Percentiles rank a stretch among this genome's conserved stretches.
phyloP scores from a whole-genome alignment of 768 basidiomycete species.

The Phylloporus sp. region DNA sequence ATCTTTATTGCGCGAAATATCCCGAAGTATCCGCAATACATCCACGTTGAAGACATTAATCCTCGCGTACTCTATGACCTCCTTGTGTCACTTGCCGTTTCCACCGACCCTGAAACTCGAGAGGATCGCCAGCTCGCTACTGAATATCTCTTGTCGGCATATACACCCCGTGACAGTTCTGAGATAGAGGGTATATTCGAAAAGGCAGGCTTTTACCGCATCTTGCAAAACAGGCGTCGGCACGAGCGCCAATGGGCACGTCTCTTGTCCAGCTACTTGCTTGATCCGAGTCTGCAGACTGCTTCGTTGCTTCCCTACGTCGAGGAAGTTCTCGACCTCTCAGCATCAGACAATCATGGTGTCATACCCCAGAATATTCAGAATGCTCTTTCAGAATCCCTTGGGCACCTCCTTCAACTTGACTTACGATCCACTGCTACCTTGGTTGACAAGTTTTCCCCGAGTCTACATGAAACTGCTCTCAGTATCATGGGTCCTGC shows the following conservation, averaged over 20 bases:
- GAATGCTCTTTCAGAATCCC: conserved; percentile 47
- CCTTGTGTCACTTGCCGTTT: conserved; percentile 71
- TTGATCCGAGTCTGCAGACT: conserved; percentile 59
- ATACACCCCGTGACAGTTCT: conserved; percentile 78
- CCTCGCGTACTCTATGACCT: conserved; percentile 68
- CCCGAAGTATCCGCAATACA: conserved; percentile 91
- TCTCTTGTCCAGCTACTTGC: conserved; percentile 67
- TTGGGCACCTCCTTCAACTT: conserved; percentile 59
- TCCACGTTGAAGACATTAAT: conserved; percentile 41
- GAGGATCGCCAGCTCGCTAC: conserved; percentile 95
- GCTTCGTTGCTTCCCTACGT: conserved; percentile 62
- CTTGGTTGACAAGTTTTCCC: conserved; percentile 65
- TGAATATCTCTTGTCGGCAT: conserved; percentile 88
- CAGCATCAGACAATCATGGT: conserved; percentile 44
- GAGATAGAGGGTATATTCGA: conserved; percentile 66
- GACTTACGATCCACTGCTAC: conserved; percentile 64
- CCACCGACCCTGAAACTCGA: conserved; percentile 67
- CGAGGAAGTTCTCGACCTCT: conserved; percentile 53
- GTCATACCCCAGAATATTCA: conserved; percentile 52
- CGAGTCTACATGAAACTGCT: conserved; percentile 61
- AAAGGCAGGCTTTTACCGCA: conserved; percentile 83
- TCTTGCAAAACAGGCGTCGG: conserved; percentile 75
- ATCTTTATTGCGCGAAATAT: conserved; percentile 97
- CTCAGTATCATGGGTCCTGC: conserved; percentile 44
- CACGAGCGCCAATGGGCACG: conserved; percentile 73